phyloP scores from a whole-genome alignment of 1,284 basidiomycete genomes.

The Cystobasidium slooffiae region DNA sequence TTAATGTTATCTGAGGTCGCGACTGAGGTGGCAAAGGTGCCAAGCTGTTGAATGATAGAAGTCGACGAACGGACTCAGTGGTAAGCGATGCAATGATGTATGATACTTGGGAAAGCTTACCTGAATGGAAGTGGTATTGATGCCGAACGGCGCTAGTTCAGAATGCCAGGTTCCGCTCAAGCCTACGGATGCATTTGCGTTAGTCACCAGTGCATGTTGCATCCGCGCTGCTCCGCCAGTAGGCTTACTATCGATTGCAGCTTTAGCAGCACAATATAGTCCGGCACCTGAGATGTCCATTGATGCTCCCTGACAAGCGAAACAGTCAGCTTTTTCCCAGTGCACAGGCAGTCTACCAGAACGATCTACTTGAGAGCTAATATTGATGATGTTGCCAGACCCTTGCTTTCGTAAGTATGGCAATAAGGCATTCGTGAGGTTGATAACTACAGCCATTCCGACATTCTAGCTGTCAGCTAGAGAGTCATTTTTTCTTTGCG shows the following conservation, averaged over 20 bases:
- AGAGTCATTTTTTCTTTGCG: neutral
- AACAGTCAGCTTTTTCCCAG: neutral
- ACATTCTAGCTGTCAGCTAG: neutral
- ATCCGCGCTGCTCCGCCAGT: neutral
- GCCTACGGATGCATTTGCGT: neutral
- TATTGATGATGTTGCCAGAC: slow-evolving; percentile 5
- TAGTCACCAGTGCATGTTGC: neutral
- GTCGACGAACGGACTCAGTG: too few relatives aligned
- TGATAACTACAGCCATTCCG: neutral
- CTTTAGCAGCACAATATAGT: slow-evolving; percentile 11
- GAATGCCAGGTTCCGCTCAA: slow-evolving; percentile 3
- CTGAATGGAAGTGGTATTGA: slow-evolving; percentile 3
- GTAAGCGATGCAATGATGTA: too few relatives aligned
- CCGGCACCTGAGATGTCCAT: slow-evolving; percentile 12
- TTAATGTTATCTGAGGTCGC: neutral
- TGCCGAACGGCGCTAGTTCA: slow-evolving; percentile 3
- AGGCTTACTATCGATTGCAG: slow-evolving; percentile 12
- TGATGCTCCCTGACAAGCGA: neutral
- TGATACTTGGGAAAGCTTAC: neutral
- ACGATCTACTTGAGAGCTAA: neutral
- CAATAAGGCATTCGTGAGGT: slow-evolving; percentile 1
- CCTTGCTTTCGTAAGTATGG: slow-evolving; percentile 5
- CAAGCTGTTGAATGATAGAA: neutral
- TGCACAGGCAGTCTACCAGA: neutral
- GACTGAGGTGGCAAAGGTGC: slow-evolving; percentile 5